Percentiles rank a stretch among this genome's conserved stretches.
Conservation (phyloP, 2,329 filamentous ascomycete genomes). For the Tolypocladium album region DNA sequence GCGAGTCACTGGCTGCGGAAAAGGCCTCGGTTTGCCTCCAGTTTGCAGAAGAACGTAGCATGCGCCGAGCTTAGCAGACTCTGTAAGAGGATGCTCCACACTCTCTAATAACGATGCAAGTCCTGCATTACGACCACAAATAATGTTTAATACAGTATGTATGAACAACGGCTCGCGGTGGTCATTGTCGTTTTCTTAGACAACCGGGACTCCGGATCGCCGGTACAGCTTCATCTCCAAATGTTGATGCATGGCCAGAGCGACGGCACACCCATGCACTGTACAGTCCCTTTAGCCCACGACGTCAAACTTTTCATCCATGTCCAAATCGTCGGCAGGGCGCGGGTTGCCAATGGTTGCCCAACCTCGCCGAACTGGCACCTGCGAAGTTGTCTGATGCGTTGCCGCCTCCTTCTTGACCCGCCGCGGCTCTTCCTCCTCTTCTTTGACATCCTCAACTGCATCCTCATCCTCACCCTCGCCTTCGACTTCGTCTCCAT, state of each 20-base stretch:
- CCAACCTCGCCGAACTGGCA: constrained; percentile 18
- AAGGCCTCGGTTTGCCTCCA: no score
- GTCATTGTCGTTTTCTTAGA: not conserved
- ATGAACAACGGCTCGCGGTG: not conserved
- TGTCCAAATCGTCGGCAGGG: constrained; percentile 16
- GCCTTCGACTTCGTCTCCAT: constrained; percentile 22
- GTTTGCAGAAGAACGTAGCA: no score
- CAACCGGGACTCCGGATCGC: not conserved
- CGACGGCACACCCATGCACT: not conserved
- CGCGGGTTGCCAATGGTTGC: constrained; percentile 15
- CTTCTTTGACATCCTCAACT: constrained; percentile 8
- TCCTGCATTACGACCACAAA: no score
- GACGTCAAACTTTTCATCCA: constrained; percentile 23
- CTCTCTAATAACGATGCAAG: no score
- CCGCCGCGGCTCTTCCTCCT: constrained; percentile 4
- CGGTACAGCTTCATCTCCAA: not conserved
- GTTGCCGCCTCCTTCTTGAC: constrained; percentile 5
- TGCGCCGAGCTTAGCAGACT: no score
- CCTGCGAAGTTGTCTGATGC: constrained; percentile 2
- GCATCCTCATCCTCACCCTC: constrained; percentile 11
- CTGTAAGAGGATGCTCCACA: no score
- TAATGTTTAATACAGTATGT: no score
- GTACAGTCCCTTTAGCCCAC: constrained; percentile 4
- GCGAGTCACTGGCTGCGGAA: no score
- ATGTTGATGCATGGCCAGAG: not conserved